Base-by-base conservation (phyloP, 306 rosid genomes). In the Quercus aquifolioides region DNA sequence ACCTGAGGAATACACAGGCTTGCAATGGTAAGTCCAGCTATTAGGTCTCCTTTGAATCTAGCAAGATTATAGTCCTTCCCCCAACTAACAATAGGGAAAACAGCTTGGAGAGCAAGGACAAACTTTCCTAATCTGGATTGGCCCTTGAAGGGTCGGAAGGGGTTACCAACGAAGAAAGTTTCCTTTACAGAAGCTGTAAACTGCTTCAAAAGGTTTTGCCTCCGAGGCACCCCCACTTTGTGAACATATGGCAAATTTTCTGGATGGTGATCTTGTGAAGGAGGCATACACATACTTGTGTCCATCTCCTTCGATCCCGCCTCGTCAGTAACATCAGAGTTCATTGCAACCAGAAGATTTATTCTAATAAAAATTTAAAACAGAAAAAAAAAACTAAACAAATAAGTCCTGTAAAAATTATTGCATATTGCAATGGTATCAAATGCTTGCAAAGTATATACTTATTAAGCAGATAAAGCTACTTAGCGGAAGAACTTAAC, bases 1-100 rank as follows among this genome's bases (percentile, higher is more conserved):
- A 91, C 99, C 97, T 94, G 97, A 85, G 99, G 99, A 77, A 95
- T 92, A 87, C 98, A 92, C 67, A 95, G 92, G 81, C 99, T 95
- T 69, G 99, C 99, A 86, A 95, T 95, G 49, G 99, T 95, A 55
- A 95, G 89, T 67, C 99, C 98, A 73, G 99, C 78, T 60, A 95
- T 84, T 14, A 92, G 5, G 78, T 95, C 99, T 20, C 98, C 99
- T 56, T 94, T 82, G 73, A 95, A 89, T 51, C 91, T 92, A 5
- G 79, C 68, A 56, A 91, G 84, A 76, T 86, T 90, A 83, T 95
- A 95, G 35, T 23, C 65, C 82, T 93, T 91, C 4, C 90, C 91
- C 99, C 98, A 95, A 6, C 83, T 83, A 55, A 92, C 80, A 64
- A 95, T 90, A 5, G 99, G 99, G 71, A 93, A 93, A 57, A 95